Percentiles rank a stretch among this genome's conserved stretches.
phyloP scores from a whole-genome alignment of 2,329 filamentous ascomycete genomes.

The Colletotrichum sp. region DNA sequence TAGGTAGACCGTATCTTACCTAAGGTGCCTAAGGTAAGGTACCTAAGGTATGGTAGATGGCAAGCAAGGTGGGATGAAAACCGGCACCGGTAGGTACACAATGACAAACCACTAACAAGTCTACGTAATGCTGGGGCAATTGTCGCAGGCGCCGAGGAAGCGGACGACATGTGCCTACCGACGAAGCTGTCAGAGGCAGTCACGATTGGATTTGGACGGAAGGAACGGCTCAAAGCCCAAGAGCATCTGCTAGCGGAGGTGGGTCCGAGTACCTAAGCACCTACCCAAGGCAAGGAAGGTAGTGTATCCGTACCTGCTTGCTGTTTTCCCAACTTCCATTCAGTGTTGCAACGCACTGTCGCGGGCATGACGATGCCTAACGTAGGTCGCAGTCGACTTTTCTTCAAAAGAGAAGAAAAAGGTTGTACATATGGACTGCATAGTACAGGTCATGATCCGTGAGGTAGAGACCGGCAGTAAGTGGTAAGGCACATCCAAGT shows the following conservation, averaged over 20 bases:
- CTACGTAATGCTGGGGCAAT: constrained; percentile 13
- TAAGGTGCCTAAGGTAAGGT: too few species aligned
- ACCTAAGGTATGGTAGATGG: not conserved
- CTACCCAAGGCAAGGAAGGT: too few species aligned
- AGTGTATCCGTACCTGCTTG: not conserved
- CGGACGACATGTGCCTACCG: constrained; percentile 5
- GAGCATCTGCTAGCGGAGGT: constrained; percentile 14
- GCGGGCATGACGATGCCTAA: not conserved
- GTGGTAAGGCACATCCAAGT: not conserved
- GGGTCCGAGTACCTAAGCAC: not conserved
- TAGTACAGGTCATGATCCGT: not conserved
- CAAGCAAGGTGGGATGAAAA: not conserved
- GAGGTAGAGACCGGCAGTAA: not conserved
- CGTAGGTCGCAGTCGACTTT: not conserved
- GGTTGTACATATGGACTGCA: not conserved
- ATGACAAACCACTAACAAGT: not conserved
- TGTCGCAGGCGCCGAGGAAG: constrained; percentile 6
- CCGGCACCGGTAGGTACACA: not conserved
- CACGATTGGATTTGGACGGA: constrained; percentile 18
- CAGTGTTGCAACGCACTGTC: not conserved
- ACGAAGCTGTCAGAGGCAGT: not conserved
- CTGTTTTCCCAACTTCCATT: not conserved
- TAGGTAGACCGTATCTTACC: not conserved
- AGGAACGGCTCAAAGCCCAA: constrained; percentile 12
- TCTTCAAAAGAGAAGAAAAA: not conserved